Evolutionary conservation across 164 flowering plant species (phyloP).

Genomic region (Berberis thunbergii): DNA sequence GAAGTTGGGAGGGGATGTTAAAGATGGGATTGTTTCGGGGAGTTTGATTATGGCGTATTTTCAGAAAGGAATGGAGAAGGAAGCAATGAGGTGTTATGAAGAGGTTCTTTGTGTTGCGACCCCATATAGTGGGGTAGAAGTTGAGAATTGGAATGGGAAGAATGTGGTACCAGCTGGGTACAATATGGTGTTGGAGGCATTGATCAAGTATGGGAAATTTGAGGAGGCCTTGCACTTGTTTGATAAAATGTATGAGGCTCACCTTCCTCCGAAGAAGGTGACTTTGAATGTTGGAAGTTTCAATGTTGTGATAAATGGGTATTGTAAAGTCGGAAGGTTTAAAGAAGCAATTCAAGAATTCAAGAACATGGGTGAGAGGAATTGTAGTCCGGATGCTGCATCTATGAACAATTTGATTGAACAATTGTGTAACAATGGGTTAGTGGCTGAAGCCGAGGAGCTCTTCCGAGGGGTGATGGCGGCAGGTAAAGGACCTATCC

Average conservation of each 20-base stretch:
- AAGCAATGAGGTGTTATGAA: slow-evolving; percentile 67
- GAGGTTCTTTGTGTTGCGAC: slow-evolving; percentile 1
- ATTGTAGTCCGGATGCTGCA: slow-evolving; percentile 58
- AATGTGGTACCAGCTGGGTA: slow-evolving; percentile 36
- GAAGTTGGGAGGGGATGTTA: slow-evolving; percentile 35
- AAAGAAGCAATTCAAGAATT: slow-evolving; percentile 67
- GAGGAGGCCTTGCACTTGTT: slow-evolving; percentile 66
- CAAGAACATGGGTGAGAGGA: slow-evolving; percentile 64
- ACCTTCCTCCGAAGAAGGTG: slow-evolving; percentile 52
- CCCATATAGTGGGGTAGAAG: slow-evolving; percentile 28
- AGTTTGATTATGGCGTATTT: slow-evolving; percentile 74
- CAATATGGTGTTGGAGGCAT: slow-evolving; percentile 69
- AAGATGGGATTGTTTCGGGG: slow-evolving; percentile 71
- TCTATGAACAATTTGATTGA: slow-evolving; percentile 83
- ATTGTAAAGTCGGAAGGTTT: slow-evolving; percentile 52
- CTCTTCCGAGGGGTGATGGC: slow-evolving; percentile 46
- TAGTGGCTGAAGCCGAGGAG: slow-evolving; percentile 68
- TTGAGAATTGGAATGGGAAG: slow-evolving; percentile 43
- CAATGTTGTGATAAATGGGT: slow-evolving; percentile 81
- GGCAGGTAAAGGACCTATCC: slow-evolving; percentile 37
- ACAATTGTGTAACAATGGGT: slow-evolving; percentile 56
- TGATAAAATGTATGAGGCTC: slow-evolving; percentile 54
- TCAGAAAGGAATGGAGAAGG: slow-evolving; percentile 68
- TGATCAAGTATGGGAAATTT: slow-evolving; percentile 69
- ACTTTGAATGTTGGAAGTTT: slow-evolving; percentile 75